Conservation (phyloP, 2,329 filamentous ascomycete genomes). For the Ceratocystis diversiconidia region DNA sequence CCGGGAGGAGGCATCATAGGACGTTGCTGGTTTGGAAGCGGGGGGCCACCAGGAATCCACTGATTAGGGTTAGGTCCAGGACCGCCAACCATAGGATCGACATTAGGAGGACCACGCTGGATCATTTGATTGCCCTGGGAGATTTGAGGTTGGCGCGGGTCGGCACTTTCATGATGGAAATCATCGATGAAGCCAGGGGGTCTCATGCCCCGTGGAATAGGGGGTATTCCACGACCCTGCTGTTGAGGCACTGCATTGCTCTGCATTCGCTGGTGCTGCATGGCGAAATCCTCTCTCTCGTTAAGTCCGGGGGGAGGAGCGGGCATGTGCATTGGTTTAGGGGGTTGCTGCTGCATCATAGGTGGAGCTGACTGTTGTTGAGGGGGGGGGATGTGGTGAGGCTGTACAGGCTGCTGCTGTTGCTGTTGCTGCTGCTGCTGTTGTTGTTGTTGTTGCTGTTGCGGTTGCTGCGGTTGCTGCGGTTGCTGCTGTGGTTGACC, state of each 20-base stretch:
- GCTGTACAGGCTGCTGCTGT: constrained; percentile 23
- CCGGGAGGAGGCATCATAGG: constrained; percentile 48
- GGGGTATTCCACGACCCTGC: constrained; percentile 12
- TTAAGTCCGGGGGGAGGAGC: constrained; percentile 1
- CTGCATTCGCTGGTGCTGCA: constrained; percentile 27
- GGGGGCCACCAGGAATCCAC: constrained; percentile 35
- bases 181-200: constrained; percentile 41
- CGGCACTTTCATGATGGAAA: constrained; percentile 36
- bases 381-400: constrained; percentile 11
- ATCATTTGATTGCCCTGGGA: constrained; percentile 52
- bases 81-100: constrained; percentile 38
- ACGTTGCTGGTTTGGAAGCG: constrained; percentile 24
- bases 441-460: constrained; percentile 19
- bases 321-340: constrained; percentile 14
- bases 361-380: constrained; percentile 18
- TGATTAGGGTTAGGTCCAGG: constrained; percentile 28
- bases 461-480: constrained; percentile 20
- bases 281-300: constrained; percentile 16
- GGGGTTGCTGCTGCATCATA: constrained; percentile 18
- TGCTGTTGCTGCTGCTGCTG: constrained; percentile 23
- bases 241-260: constrained; percentile 19
- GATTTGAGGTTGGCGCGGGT: constrained; percentile 29
- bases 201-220: constrained; percentile 29
- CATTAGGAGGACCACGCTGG: constrained; percentile 46
- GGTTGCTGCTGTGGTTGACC: constrained; percentile 37